Percentiles rank a stretch among this genome's conserved stretches.
These are phyloP conservation scores for Saccharomycopsis fodiens DNA, from an alignment of 805 yeast species.

Conservation along the genomic window DNA sequence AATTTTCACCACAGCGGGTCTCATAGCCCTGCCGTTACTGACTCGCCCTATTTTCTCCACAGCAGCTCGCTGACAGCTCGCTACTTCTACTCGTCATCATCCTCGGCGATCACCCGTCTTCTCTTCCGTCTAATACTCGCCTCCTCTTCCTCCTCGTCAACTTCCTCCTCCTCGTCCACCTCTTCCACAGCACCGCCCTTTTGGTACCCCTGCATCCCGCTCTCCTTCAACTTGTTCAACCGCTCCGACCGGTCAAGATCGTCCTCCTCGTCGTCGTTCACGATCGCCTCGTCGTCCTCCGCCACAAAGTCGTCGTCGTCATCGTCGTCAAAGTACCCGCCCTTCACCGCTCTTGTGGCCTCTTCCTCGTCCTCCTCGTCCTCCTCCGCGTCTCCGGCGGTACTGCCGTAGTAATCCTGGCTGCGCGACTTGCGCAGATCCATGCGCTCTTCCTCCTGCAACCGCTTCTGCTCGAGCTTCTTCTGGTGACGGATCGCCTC, in stretches of 20 bases:
- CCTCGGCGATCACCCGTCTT: constrained; percentile 20
- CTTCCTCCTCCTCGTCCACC: constrained; percentile 12
- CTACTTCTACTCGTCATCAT: constrained; percentile 16
- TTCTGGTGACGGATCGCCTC: constrained; percentile 60
- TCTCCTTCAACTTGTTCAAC: constrained; percentile 16
- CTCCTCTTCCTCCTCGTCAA: constrained; percentile 5
- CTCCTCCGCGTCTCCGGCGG: constrained; percentile 14
- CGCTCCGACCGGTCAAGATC: constrained; percentile 23
- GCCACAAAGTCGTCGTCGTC: constrained; percentile 22
- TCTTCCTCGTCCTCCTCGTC: constrained; percentile 7
- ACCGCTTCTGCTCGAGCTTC: constrained; percentile 42
- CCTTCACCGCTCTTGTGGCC: not conserved
- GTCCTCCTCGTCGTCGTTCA: constrained; percentile 21
- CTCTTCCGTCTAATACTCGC: constrained; percentile 9
- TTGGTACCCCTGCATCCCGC: constrained; percentile 10
- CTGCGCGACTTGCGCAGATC: constrained; percentile 4
- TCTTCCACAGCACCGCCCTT: constrained; percentile 5
- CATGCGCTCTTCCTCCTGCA: constrained; percentile 17
- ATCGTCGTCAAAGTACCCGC: constrained; percentile 19
- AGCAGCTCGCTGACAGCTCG: too few species aligned
- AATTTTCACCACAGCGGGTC: not conserved
- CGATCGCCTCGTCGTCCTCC: constrained; percentile 20
- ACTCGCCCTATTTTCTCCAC: too few species aligned
- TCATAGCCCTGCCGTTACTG: too few species aligned
- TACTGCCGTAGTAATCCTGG: constrained; percentile 3